These are phyloP conservation scores for Suillus brevipes DNA, from an alignment of 768 basidiomycete genomes.

Conservation along the genomic window DNA sequence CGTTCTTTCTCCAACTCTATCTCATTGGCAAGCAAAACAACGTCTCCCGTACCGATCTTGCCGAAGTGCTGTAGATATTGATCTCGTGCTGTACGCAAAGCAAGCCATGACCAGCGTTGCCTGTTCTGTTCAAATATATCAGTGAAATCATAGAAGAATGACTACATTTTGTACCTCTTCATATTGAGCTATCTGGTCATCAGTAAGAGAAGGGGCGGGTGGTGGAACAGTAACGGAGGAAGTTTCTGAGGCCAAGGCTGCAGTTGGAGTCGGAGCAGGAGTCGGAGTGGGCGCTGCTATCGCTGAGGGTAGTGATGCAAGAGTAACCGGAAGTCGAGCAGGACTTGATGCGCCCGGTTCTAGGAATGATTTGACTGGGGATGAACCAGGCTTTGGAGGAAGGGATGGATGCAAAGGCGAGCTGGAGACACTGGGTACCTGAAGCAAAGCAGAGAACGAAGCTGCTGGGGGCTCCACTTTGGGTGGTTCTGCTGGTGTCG, in stretches of 20 bases:
- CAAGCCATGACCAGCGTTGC: constrained; percentile 78
- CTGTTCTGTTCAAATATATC: constrained; percentile 56
- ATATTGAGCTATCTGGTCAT: constrained; percentile 54
- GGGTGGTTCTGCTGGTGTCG: constrained; percentile 15
- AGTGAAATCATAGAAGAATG: constrained; percentile 15
- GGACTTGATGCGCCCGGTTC: constrained; percentile 33
- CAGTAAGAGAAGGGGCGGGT: constrained; percentile 33
- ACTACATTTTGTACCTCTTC: constrained; percentile 53
- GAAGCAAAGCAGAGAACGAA: constrained; percentile 4
- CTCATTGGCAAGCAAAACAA: constrained; percentile 45
- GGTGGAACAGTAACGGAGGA: constrained; percentile 19
- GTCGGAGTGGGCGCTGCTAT: constrained; percentile 12
- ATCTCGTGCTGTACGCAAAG: constrained; percentile 74
- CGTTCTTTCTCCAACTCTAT: constrained; percentile 39
- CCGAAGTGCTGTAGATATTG: constrained; percentile 73
- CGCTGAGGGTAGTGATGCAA: background rate
- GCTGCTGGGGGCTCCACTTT: constrained; percentile 21
- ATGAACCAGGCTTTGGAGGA: constrained; percentile 65
- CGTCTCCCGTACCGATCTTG: constrained; percentile 80
- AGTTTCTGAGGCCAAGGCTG: constrained; percentile 24
- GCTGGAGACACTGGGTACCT: constrained; percentile 19
- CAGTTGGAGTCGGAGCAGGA: constrained; percentile 13
- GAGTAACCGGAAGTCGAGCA: constrained; percentile 18
- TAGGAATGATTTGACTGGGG: constrained; percentile 32
- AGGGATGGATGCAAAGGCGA: constrained; percentile 67